Conservation (phyloP, 1,284 basidiomycete species). For the Ustilago trichophora region DNA sequence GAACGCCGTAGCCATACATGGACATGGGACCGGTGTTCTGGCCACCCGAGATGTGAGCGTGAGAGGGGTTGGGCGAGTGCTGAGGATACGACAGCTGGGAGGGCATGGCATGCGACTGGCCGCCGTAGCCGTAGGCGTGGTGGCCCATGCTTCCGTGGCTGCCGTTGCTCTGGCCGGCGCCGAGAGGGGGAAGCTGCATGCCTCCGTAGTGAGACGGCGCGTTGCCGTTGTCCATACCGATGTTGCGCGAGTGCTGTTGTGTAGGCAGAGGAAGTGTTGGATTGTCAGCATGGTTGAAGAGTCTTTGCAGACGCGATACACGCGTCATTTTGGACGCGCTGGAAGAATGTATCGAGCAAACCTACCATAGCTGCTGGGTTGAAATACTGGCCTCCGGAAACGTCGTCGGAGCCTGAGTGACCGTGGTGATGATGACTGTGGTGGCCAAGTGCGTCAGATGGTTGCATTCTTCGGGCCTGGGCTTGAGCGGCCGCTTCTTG, state of each 20-base stretch:
- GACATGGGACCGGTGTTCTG: conserved; percentile 46
- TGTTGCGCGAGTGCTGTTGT: conserved; percentile 40
- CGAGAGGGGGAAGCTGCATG: conserved; percentile 50
- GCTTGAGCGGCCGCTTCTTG: conserved; percentile 55
- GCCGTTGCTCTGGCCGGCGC: conserved; percentile 48
- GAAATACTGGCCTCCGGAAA: conserved; percentile 42
- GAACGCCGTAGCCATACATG: conserved; percentile 50
- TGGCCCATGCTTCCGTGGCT: conserved; percentile 44
- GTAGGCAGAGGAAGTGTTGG: neutral
- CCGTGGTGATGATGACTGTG: conserved; percentile 42
- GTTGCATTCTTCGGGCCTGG: conserved; percentile 52
- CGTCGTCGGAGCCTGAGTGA: conserved; percentile 44
- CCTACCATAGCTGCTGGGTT: conserved; percentile 53
- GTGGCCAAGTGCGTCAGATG: conserved; percentile 43
- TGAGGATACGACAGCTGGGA: conserved; percentile 49
- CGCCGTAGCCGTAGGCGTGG: conserved; percentile 42
- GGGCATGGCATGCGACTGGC: conserved; percentile 45
- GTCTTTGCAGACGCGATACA: too few relatives aligned
- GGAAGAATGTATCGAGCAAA: too few relatives aligned
- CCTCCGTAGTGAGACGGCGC: conserved; percentile 46
- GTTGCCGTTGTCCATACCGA: conserved; percentile 37
- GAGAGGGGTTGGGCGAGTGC: conserved; percentile 48
- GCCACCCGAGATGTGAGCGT: conserved; percentile 39
- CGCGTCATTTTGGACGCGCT: too few relatives aligned
- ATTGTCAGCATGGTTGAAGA: too few relatives aligned